Evolutionary conservation across 202 grass and related monocot genomes (phyloP).

Genomic region (Eragrostis tef): DNA sequence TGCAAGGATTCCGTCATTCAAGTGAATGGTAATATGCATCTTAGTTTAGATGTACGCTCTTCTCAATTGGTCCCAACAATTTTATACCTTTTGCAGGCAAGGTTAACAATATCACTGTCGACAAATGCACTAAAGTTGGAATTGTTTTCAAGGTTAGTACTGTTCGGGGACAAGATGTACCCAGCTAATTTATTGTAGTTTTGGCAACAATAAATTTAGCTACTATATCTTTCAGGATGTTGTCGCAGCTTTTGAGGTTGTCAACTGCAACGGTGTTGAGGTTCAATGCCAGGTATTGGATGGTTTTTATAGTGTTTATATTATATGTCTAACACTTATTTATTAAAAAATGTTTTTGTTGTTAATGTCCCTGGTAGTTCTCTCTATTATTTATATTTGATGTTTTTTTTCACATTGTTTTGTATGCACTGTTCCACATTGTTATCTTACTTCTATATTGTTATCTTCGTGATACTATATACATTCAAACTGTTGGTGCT

Average conservation of each 20-base stretch:
- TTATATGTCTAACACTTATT: background rate
- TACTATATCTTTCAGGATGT: conserved; percentile 76
- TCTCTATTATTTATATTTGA: background rate
- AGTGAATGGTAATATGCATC: conserved; percentile 75
- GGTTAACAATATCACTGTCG: conserved; percentile 99
- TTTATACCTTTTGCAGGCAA: conserved; percentile 68
- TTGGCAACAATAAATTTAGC: conserved; percentile 43
- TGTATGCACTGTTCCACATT: background rate
- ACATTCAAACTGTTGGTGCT: background rate
- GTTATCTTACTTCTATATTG: background rate
- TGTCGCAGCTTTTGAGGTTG: conserved; percentile 95
- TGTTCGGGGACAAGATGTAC: conserved; percentile 6
- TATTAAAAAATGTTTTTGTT: background rate
- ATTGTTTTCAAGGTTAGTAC: conserved; percentile 79
- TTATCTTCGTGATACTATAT: too few relatives aligned
- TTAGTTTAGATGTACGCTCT: conserved; percentile 39
- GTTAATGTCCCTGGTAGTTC: background rate
- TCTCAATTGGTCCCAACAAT: conserved; percentile 37
- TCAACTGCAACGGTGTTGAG: conserved; percentile 92
- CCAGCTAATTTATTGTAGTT: conserved; percentile 17
- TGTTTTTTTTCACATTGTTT: conserved; percentile 4
- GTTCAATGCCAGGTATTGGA: conserved; percentile 92
- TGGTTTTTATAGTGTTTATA: conserved; percentile 36
- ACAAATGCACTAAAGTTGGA: conserved; percentile 93
- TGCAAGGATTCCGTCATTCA: conserved; percentile 97